Evolutionary conservation across 1,284 basidiomycete species (phyloP).

Genomic region (Veloporphyrellus conicus): DNA sequence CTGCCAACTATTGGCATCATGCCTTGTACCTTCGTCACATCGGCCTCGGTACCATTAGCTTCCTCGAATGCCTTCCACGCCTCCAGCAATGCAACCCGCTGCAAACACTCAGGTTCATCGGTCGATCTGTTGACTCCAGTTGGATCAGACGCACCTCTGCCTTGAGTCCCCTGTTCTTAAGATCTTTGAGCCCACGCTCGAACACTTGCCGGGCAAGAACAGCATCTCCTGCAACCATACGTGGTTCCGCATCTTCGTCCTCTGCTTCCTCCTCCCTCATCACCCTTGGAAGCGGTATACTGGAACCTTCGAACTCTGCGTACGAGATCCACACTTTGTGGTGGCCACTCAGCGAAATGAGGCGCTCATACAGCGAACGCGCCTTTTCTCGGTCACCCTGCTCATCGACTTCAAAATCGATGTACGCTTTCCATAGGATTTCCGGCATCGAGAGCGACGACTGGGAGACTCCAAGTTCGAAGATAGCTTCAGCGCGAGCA

Average conservation of each 20-base stretch:
- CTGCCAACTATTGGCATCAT: slow-evolving; percentile 92
- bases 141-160: slow-evolving; percentile 63
- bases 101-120: slow-evolving; percentile 7
- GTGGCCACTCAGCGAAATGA: slow-evolving; percentile 85
- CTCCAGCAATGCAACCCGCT: slow-evolving; percentile 86
- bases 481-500: slow-evolving; percentile 89
- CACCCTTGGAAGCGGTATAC: slow-evolving; percentile 60
- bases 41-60: slow-evolving; percentile 65
- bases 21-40: slow-evolving; percentile 73
- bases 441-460: slow-evolving; percentile 95
- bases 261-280: slow-evolving; percentile 75
- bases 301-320: slow-evolving; percentile 71
- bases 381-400: slow-evolving; percentile 88
- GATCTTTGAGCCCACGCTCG: slow-evolving; percentile 79
- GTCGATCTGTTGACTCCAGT: not conserved
- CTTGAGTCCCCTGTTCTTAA: slow-evolving; percentile 78
- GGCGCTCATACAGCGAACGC: slow-evolving; percentile 84
- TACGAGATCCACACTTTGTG: slow-evolving; percentile 90
- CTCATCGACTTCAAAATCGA: slow-evolving; percentile 89
- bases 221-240: slow-evolving; percentile 67
- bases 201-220: slow-evolving; percentile 74
- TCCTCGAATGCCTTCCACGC: slow-evolving; percentile 93
- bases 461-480: slow-evolving; percentile 92
- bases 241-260: slow-evolving; percentile 57
- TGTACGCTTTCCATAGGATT: slow-evolving; percentile 95